phyloP scores from a whole-genome alignment of 2,329 filamentous ascomycete genomes.

The Periconia sp. region DNA sequence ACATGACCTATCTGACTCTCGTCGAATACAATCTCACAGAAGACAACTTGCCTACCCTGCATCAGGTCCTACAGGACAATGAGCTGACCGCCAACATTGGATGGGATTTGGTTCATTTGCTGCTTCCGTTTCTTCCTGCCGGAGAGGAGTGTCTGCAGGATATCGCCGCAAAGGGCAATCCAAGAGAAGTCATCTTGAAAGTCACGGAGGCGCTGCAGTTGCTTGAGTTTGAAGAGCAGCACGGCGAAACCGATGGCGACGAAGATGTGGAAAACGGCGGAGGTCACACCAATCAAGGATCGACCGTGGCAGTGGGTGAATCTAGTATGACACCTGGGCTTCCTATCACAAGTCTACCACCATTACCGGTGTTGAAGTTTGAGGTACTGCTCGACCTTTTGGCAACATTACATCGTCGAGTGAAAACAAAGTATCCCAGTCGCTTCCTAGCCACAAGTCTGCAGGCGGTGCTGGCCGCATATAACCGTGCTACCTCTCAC shows the following conservation, averaged over 20 bases:
- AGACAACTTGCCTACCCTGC: slow-evolving; percentile 66
- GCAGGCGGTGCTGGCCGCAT: slow-evolving; percentile 69
- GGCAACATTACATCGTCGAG: slow-evolving; percentile 69
- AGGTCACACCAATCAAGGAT: slow-evolving; percentile 17
- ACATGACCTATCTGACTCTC: slow-evolving; percentile 76
- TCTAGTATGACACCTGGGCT: slow-evolving; percentile 34
- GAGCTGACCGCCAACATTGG: slow-evolving; percentile 74
- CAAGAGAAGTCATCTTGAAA: slow-evolving; percentile 79
- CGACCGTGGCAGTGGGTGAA: slow-evolving; percentile 30
- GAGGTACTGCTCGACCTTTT: slow-evolving; percentile 71
- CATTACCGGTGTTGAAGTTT: slow-evolving; percentile 59
- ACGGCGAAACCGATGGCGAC: slow-evolving; percentile 57
- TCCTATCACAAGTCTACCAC: slow-evolving; percentile 26
- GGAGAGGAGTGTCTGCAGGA: slow-evolving; percentile 73
- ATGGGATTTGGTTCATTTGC: slow-evolving; percentile 79
- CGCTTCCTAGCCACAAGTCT: slow-evolving; percentile 78
- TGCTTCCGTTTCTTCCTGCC: slow-evolving; percentile 65
- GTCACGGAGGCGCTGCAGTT: slow-evolving; percentile 71
- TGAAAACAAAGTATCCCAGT: slow-evolving; percentile 77
- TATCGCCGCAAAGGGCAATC: slow-evolving; percentile 76
- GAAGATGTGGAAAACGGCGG: slow-evolving; percentile 43
- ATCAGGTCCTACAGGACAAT: slow-evolving; percentile 68
- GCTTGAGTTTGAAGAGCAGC: slow-evolving; percentile 52
- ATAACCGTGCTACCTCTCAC: slow-evolving; percentile 59
- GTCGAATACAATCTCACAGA: slow-evolving; percentile 71